Evolutionary conservation across 2,329 filamentous ascomycete species (phyloP), one percentile per base, ranked within the genome.

Genomic region (Pyrenophora seminiperda): DNA sequence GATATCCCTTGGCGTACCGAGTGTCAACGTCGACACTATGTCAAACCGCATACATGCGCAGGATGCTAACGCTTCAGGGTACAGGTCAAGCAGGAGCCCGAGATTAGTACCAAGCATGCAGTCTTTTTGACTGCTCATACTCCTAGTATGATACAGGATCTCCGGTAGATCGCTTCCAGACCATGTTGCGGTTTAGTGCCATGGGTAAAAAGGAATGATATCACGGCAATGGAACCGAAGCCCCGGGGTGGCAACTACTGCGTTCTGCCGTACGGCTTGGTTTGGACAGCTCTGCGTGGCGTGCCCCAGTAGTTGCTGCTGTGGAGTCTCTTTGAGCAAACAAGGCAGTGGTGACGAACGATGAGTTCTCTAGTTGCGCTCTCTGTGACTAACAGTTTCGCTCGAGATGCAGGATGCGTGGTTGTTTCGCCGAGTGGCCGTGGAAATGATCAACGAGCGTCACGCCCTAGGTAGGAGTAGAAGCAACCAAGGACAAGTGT

Each of bases 401-500:
- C 9, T 27, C 24, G 13, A 27, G 24, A 13, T 27, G 22, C 22
- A 59, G 41, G 47, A 55, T 52, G 61, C 55, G 53, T 47, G 59
- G 50, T 50, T 40, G 43, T 46, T 22, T 46, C 37, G 36, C 32
- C 6, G 22, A 34, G 22, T 27, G 41, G 52, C 33, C 30, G 42
- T 39, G 29, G 40, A 37, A 34, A 36, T 51, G 37, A 41, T 39
- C 41, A 36, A 58, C 40, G 48, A 43, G 41, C 37, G 20, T 49
- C 31, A 41, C 36, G 54, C 53, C 49, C n/a, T n/a, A n/a, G n/a
- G n/a, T n/a, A n/a, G n/a, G n/a, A n/a, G n/a, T 43, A 51, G 48
- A 54, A 43, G 52, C 45, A 41, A 42, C 52, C 39, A 41, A 53
- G 53, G 53, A 61, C 66, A 64, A 58, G 41, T 65, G 57, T 62